phyloP scores from a whole-genome alignment of 2,329 filamentous ascomycete genomes.

The Ophiosphaerella narmari region DNA sequence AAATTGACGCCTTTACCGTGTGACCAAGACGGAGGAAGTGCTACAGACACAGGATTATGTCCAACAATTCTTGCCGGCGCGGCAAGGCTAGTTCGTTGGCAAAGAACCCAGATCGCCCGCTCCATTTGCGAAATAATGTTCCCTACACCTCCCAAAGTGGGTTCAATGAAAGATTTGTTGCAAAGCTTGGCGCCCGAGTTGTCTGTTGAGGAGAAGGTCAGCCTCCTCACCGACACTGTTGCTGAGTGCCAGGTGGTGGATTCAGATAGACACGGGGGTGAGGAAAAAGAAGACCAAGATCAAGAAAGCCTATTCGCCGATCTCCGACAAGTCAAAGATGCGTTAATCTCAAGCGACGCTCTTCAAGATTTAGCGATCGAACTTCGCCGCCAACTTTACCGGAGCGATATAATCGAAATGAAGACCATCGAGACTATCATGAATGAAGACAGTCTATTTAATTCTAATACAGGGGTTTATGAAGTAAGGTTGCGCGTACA shows the following conservation, averaged over 20 bases:
- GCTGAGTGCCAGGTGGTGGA: neutral
- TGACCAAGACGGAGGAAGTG: neutral
- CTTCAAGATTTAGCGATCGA: constrained; percentile 4
- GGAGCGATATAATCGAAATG: constrained; percentile 1
- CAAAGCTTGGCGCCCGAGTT: too few species aligned
- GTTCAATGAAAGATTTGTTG: too few species aligned
- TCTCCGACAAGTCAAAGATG: constrained; percentile 1
- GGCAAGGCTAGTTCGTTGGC: too few species aligned
- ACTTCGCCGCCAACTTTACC: constrained; percentile 6
- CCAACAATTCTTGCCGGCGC: neutral
- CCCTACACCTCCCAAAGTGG: too few species aligned
- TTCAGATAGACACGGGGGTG: neutral
- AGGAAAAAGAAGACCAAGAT: constrained; percentile 3
- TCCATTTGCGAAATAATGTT: too few species aligned
- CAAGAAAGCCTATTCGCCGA: neutral
- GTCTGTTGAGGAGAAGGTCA: too few species aligned
- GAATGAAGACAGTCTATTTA: too few species aligned
- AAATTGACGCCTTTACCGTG: neutral
- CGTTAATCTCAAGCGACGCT: constrained; percentile 5
- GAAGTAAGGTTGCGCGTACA: constrained; percentile 2
- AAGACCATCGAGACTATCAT: neutral
- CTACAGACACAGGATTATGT: neutral
- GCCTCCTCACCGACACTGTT: neutral
- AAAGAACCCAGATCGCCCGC: too few species aligned
- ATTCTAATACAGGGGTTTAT: too few species aligned